Conservation (phyloP, 805 yeast genomes). For the Wickerhamiella brachini region DNA sequence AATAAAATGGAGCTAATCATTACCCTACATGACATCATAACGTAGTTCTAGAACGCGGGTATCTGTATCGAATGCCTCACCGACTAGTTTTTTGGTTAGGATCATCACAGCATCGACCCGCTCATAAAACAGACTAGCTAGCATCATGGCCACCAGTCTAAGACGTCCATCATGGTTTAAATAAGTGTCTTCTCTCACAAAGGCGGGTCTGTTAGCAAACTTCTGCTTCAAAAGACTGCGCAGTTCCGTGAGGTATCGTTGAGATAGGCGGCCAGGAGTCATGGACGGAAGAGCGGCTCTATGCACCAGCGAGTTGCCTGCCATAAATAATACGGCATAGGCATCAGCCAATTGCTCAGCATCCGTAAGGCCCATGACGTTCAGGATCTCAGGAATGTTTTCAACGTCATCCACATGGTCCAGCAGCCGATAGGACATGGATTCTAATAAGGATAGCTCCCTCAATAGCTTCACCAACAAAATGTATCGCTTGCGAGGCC, state of each 20-base stretch:
- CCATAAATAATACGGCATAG: slow-evolving; percentile 23
- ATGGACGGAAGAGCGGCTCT: slow-evolving; percentile 23
- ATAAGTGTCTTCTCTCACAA: slow-evolving; percentile 1
- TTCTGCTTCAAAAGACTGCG: background rate
- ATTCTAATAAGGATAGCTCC: slow-evolving; percentile 19
- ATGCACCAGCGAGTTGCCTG: slow-evolving; percentile 18
- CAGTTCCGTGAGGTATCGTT: background rate
- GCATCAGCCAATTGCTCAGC: slow-evolving; percentile 18
- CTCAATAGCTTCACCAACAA: slow-evolving; percentile 16
- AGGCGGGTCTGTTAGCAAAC: background rate
- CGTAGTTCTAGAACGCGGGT: background rate
- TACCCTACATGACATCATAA: background rate
- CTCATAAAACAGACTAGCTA: slow-evolving; percentile 21
- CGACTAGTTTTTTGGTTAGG: slow-evolving; percentile 24
- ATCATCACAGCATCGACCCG: slow-evolving; percentile 22
- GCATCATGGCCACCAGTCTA: slow-evolving; percentile 15
- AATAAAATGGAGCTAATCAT: too few relatives aligned
- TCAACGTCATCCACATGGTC: slow-evolving; percentile 18
- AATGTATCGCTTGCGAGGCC: slow-evolving; percentile 23
- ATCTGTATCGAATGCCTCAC: slow-evolving; percentile 22
- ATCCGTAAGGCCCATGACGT: slow-evolving; percentile 22
- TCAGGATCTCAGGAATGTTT: slow-evolving; percentile 13
- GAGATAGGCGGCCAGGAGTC: slow-evolving; percentile 20
- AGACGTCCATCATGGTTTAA: slow-evolving; percentile 17
- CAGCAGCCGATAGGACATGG: slow-evolving; percentile 18